These are phyloP conservation scores for Lineolata rhizophorae DNA, from an alignment of 495 filamentous ascomycete genomes.

Conservation along the genomic window DNA sequence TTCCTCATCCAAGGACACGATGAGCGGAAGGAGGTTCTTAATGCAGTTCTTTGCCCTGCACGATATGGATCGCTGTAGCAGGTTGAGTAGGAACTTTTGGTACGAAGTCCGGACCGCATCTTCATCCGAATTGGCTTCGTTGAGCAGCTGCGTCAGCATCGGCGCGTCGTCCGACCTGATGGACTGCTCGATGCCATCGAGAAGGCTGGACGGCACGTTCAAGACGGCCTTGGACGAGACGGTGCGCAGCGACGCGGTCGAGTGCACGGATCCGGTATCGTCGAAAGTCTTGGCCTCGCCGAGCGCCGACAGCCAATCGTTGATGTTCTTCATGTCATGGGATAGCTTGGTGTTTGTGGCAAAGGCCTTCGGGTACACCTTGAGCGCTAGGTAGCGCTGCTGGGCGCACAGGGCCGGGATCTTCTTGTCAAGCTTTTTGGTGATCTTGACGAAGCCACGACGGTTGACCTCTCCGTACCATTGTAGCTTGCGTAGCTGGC, in stretches of 20 bases:
- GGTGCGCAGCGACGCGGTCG: conserved; percentile 46
- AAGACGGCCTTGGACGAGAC: conserved; percentile 46
- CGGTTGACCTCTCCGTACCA: conserved; percentile 98
- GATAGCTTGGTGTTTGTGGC: conserved; percentile 49
- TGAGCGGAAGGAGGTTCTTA: conserved; percentile 37
- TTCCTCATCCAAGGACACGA: conserved; percentile 55
- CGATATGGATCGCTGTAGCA: conserved; percentile 68
- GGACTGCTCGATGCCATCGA: conserved; percentile 57
- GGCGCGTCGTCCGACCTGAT: conserved; percentile 51
- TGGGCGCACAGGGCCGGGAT: conserved; percentile 42
- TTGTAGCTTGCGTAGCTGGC: conserved; percentile 71
- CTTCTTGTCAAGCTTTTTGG: conserved; percentile 93
- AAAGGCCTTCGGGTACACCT: conserved; percentile 70
- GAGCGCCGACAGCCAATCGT: conserved; percentile 72
- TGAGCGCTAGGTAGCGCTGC: conserved; percentile 60
- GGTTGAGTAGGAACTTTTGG: conserved; percentile 45
- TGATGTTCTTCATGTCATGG: conserved; percentile 51
- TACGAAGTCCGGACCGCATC: conserved; percentile 25
- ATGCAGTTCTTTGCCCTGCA: conserved; percentile 46
- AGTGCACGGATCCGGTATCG: conserved; percentile 48
- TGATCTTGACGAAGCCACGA: conserved; percentile 89
- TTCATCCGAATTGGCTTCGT: conserved; percentile 28
- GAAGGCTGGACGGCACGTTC: conserved; percentile 38
- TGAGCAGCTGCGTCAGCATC: conserved; percentile 34
- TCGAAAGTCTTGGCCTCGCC: conserved; percentile 48